Evolutionary conservation across 1,139 yeast species (phyloP).

Genomic region (Lodderomyces parapsilosis): DNA sequence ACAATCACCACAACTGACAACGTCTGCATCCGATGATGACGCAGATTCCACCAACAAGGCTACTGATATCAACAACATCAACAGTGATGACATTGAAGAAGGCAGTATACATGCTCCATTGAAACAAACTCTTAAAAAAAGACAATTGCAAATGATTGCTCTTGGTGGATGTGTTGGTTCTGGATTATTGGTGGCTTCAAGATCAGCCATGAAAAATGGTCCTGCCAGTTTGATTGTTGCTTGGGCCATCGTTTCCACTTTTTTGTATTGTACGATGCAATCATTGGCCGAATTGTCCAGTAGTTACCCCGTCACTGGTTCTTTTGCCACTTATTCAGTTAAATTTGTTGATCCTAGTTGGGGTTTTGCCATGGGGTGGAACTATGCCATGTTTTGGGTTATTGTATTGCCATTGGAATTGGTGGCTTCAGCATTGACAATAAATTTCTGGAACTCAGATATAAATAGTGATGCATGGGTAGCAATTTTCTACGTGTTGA

Average conservation of each 20-base stretch:
- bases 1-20: not conserved
- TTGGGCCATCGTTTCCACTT: constrained; percentile 42
- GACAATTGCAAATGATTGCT: constrained; percentile 39
- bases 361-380: constrained; percentile 77
- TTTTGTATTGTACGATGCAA: constrained; percentile 65
- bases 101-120: constrained; percentile 13
- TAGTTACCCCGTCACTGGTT: constrained; percentile 67
- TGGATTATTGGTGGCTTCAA: constrained; percentile 37
- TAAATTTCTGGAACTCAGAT: constrained; percentile 59
- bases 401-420: constrained; percentile 68
- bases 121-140: constrained; percentile 29
- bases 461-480: constrained; percentile 70
- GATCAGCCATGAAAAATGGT: constrained; percentile 40
- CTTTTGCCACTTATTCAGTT: constrained; percentile 66
- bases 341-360: constrained; percentile 67
- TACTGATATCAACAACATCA: constrained; percentile 2
- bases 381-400: constrained; percentile 69
- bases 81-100: not conserved
- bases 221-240: constrained; percentile 41
- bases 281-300: constrained; percentile 69
- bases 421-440: constrained; percentile 69
- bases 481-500: constrained; percentile 57
- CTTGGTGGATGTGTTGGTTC: constrained; percentile 41
- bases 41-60: constrained; percentile 9
- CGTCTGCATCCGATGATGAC: constrained; percentile 4